Conservation (phyloP, 2,329 filamentous ascomycete genomes). For the Teratosphaeria nubilosa region DNA sequence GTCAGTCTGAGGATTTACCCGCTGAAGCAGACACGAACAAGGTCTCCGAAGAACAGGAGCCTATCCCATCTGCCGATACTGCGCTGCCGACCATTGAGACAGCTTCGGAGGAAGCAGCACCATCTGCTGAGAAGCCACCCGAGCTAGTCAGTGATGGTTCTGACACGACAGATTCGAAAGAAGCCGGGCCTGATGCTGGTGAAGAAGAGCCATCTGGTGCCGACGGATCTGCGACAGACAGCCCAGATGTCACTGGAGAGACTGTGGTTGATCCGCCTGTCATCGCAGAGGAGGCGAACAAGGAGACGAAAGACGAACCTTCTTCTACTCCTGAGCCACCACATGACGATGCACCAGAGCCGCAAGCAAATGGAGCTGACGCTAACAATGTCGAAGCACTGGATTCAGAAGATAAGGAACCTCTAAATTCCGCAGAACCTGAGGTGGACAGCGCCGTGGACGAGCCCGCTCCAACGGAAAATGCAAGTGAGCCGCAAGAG, state of each 20-base stretch:
- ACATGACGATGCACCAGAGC: neutral
- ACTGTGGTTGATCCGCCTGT: neutral
- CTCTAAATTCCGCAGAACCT: neutral
- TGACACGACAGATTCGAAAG: neutral
- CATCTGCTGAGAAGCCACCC: neutral
- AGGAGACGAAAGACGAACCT: neutral
- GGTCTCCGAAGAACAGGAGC: neutral
- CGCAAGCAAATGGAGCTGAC: neutral
- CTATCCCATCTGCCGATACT: neutral
- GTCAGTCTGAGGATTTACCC: neutral
- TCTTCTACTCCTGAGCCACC: neutral
- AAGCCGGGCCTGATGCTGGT: neutral
- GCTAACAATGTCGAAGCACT: neutral
- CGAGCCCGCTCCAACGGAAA: neutral
- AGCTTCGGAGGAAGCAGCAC: neutral
- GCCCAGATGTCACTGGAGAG: neutral
- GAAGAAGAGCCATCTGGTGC: neutral
- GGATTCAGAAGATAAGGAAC: neutral
- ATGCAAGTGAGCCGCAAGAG: neutral
- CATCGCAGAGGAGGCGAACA: neutral
- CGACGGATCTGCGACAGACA: neutral
- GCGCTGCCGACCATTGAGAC: neutral
- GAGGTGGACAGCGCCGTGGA: neutral
- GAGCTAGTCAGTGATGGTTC: neutral
- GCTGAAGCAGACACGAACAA: neutral